phyloP scores from a whole-genome alignment of 129 eudicot species.

The Calendula officinalis region DNA sequence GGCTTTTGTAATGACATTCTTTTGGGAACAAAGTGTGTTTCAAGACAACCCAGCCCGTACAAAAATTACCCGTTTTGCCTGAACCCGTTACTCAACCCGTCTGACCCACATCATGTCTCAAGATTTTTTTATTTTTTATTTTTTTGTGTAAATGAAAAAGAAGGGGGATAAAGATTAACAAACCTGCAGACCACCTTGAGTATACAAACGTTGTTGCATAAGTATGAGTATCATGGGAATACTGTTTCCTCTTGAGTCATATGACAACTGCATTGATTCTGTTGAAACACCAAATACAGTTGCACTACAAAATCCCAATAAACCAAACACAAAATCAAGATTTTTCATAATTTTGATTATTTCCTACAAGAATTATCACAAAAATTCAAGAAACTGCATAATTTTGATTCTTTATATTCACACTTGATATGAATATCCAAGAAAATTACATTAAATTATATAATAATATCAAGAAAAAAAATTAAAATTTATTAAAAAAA shows the following conservation, averaged over 20 bases:
- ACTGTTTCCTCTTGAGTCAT: conserved; percentile 79
- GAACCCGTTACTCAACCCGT: no score
- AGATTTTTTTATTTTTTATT: no score
- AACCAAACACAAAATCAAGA: conserved; percentile 2
- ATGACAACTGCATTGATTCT: conserved; percentile 87
- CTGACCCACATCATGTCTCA: no score
- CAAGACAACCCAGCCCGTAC: no score
- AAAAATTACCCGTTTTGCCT: no score
- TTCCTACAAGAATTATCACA: neutral
- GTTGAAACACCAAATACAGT: conserved; percentile 97
- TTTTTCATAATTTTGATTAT: neutral
- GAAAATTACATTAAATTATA: neutral
- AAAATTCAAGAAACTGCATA: neutral
- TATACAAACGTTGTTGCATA: conserved; percentile 82
- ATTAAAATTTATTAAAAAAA: neutral
- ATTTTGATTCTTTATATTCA: neutral
- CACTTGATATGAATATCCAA: neutral
- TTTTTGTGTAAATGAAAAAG: neutral
- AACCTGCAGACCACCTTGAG: conserved; percentile 87
- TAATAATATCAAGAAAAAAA: neutral
- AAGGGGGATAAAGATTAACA: conserved; percentile 9
- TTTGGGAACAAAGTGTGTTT: no score
- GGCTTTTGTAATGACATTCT: no score
- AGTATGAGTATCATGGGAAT: conserved; percentile 79
- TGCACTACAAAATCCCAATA: conserved; percentile 50